Conservation (phyloP, 805 yeast genomes). For the Candida pseudofarinosa region DNA sequence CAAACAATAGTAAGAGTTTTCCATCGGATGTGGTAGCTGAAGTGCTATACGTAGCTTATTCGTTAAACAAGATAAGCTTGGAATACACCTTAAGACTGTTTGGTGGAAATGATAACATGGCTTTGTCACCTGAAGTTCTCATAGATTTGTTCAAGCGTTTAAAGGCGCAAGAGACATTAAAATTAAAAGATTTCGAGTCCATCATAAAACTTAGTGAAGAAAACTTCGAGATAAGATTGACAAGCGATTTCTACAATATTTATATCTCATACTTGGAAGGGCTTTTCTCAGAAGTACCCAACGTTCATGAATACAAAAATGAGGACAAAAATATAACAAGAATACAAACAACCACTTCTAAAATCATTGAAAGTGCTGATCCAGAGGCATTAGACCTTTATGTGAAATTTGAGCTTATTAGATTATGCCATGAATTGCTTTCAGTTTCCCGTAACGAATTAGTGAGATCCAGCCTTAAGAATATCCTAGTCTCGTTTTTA, state of each 20-base stretch:
- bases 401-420: constrained; percentile 13
- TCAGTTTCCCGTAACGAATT: constrained; percentile 9
- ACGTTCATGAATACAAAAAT: constrained; percentile 33
- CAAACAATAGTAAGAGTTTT: constrained; percentile 6
- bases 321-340: constrained; percentile 23
- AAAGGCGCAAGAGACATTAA: constrained; percentile 1
- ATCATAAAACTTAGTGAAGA: constrained; percentile 1
- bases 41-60: constrained; percentile 25
- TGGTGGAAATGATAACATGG: constrained; percentile 4
- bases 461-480: not conserved
- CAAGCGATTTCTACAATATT: constrained; percentile 19
- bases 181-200: constrained; percentile 8
- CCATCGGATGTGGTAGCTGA: constrained; percentile 20
- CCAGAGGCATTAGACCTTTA: constrained; percentile 4
- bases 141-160: constrained; percentile 8
- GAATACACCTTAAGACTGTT: constrained; percentile 6
- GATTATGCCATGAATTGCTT: constrained; percentile 21
- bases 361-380: constrained; percentile 1
- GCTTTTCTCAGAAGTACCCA: constrained; percentile 19
- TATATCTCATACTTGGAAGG: constrained; percentile 25
- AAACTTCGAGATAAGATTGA: constrained; percentile 1
- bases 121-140: constrained; percentile 14
- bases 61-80: constrained; percentile 3
- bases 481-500: not conserved
- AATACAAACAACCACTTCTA: constrained; percentile 13